Percentiles rank a stretch among this genome's conserved stretches.
Conservation (phyloP, 768 basidiomycete species). For the Boletellus ananas region DNA sequence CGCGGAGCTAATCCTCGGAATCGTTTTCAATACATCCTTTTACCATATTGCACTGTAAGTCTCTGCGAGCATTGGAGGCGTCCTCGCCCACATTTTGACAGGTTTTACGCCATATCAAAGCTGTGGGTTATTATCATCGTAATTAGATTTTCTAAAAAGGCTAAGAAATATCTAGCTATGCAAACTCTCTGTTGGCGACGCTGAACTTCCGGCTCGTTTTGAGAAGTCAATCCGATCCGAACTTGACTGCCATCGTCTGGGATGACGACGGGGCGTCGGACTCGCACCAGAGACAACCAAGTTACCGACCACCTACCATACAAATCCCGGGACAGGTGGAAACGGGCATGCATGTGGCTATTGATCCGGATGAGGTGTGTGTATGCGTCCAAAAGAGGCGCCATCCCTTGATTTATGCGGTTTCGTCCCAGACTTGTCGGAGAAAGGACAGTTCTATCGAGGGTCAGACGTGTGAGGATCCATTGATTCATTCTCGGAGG, state of each 20-base stretch:
- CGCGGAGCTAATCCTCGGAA: constrained; percentile 14
- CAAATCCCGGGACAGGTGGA: too few relatives aligned
- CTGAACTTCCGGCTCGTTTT: constrained; percentile 15
- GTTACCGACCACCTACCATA: too few relatives aligned
- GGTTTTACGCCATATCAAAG: constrained; percentile 14
- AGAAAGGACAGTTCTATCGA: too few relatives aligned
- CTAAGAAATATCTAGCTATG: constrained; percentile 6
- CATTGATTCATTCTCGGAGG: too few relatives aligned
- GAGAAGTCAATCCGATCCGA: constrained; percentile 1
- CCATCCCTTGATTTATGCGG: too few relatives aligned
- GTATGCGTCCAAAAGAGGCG: too few relatives aligned
- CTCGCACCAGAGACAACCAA: too few relatives aligned
- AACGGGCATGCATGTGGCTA: too few relatives aligned
- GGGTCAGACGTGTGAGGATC: too few relatives aligned
- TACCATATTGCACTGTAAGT: constrained; percentile 22
- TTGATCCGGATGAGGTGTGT: too few relatives aligned
- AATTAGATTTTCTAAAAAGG: too few relatives aligned
- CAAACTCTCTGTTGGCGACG: constrained; percentile 15
- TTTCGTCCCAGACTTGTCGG: too few relatives aligned
- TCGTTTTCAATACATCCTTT: background rate
- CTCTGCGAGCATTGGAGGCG: background rate
- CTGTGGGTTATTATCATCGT: constrained; percentile 4
- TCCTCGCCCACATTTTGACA: background rate
- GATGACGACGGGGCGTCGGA: background rate
- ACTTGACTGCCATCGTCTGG: constrained; percentile 4